Percentiles rank a stretch among this genome's conserved stretches.
These are phyloP conservation scores for Exophiala alcalophila DNA, from an alignment of 2,329 filamentous ascomycete species.

Conservation along the genomic window DNA sequence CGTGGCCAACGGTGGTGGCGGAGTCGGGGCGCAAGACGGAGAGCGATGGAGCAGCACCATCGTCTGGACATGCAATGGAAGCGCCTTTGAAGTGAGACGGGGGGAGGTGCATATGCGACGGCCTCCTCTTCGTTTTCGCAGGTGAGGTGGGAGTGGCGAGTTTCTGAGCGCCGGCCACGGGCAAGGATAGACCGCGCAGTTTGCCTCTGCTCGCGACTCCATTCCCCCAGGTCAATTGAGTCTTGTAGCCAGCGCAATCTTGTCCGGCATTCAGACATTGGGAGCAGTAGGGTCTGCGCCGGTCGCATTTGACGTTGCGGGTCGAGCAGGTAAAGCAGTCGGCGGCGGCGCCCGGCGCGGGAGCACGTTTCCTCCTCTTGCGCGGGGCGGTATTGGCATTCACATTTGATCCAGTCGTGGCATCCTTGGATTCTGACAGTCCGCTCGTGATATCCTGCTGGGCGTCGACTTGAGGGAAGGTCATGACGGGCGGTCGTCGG, in stretches of 20 bases:
- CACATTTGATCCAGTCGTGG: too few species aligned
- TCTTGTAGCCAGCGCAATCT: constrained; percentile 95
- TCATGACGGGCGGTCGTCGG: constrained; percentile 8
- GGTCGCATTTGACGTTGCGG: constrained; percentile 80
- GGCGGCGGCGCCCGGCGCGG: constrained; percentile 82
- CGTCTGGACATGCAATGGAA: constrained; percentile 2
- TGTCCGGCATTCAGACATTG: constrained; percentile 89
- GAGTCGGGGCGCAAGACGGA: constrained; percentile 4
- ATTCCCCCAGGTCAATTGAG: constrained; percentile 92
- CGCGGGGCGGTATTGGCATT: constrained; percentile 32
- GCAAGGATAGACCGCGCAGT: constrained; percentile 79
- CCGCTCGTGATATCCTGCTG: neutral
- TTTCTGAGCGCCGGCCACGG: constrained; percentile 51
- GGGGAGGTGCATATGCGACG: constrained; percentile 11
- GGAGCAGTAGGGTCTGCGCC: constrained; percentile 88
- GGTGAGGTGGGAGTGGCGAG: constrained; percentile 12
- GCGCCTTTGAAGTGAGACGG: constrained; percentile 1
- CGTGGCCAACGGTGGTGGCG: neutral
- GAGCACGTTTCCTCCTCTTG: constrained; percentile 81
- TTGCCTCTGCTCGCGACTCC: constrained; percentile 95
- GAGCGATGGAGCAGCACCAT: neutral
- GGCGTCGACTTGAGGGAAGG: constrained; percentile 9
- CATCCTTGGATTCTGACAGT: too few species aligned
- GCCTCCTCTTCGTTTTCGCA: constrained; percentile 15
- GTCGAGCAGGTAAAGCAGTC: constrained; percentile 94